These are phyloP conservation scores for Trichothecium roseum DNA, from an alignment of 2,329 filamentous ascomycete species.

Conservation along the genomic window DNA sequence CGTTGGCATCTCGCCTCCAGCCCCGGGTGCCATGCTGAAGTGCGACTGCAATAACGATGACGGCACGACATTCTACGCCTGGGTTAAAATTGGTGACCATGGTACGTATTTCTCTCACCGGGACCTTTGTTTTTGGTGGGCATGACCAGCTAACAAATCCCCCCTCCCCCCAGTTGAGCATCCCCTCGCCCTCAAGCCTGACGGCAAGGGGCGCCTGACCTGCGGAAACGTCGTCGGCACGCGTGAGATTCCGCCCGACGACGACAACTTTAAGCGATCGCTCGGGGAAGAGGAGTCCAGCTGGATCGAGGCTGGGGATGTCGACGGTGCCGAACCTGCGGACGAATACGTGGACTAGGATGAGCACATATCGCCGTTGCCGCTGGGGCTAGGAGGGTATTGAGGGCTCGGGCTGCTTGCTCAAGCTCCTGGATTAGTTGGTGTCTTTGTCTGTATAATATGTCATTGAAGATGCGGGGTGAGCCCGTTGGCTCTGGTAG, in stretches of 20 bases:
- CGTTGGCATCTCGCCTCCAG: conserved; percentile 2
- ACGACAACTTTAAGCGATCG: conserved; percentile 1
- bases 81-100: conserved; percentile 7
- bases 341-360: conserved; percentile 14
- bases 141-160: not conserved
- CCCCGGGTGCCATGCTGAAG: conserved; percentile 7
- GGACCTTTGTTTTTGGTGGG: not conserved
- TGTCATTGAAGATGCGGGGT: no score
- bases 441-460: no score
- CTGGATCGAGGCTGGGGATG: not conserved
- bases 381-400: no score
- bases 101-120: conserved; percentile 5
- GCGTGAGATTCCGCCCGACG: not conserved
- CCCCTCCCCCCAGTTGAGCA: conserved; percentile 5
- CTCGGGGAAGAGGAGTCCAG: not conserved
- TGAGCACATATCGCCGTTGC: no score
- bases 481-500: no score
- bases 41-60: conserved; percentile 10
- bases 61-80: conserved; percentile 5
- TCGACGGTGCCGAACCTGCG: conserved; percentile 13
- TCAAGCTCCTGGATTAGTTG: no score
- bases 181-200: conserved; percentile 6
- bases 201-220: conserved; percentile 8
- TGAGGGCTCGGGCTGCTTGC: no score
- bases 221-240: conserved; percentile 11